These are phyloP conservation scores for Sugiyamaella novakii DNA, from an alignment of 1,139 yeast species.

Conservation along the genomic window DNA sequence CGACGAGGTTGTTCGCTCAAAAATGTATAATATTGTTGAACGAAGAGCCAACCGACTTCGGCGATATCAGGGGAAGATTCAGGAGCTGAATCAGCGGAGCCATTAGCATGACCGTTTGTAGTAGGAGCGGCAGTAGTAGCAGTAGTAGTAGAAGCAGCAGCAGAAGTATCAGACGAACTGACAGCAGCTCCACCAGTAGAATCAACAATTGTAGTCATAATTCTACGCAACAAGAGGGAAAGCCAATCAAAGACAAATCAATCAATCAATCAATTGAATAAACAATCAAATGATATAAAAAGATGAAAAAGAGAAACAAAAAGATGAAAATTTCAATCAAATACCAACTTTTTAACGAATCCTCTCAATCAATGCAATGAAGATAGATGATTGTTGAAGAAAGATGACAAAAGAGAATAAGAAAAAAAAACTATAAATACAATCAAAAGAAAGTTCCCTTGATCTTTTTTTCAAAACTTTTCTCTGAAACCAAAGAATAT, in stretches of 20 bases:
- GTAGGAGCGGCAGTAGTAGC: conserved; percentile 6
- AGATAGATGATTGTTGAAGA: too few species aligned
- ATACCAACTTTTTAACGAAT: too few species aligned
- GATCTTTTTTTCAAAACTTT: neutral
- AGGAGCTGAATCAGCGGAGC: conserved; percentile 2
- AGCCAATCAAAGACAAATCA: too few species aligned
- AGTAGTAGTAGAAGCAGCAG: neutral
- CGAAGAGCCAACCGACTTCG: conserved; percentile 47
- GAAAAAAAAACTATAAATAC: conserved; percentile 1
- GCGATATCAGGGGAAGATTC: conserved; percentile 25
- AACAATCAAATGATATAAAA: neutral
- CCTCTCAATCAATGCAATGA: too few species aligned
- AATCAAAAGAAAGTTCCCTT: neutral
- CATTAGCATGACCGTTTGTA: conserved; percentile 9
- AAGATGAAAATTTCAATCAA: too few species aligned
- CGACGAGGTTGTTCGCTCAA: conserved; percentile 41
- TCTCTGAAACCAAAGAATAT: neutral
- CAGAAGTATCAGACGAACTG: neutral
- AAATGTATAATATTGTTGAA: conserved; percentile 45
- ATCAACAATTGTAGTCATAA: conserved; percentile 7
- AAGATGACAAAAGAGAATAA: too few species aligned
- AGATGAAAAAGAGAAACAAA: too few species aligned
- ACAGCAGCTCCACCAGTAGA: neutral
- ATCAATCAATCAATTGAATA: neutral
- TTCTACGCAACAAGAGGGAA: too few species aligned